A percentile compares a stretch with the other conserved stretches of the same genome.
Conservation (phyloP, 257 asterid species). For the Solanum okadae region DNA sequence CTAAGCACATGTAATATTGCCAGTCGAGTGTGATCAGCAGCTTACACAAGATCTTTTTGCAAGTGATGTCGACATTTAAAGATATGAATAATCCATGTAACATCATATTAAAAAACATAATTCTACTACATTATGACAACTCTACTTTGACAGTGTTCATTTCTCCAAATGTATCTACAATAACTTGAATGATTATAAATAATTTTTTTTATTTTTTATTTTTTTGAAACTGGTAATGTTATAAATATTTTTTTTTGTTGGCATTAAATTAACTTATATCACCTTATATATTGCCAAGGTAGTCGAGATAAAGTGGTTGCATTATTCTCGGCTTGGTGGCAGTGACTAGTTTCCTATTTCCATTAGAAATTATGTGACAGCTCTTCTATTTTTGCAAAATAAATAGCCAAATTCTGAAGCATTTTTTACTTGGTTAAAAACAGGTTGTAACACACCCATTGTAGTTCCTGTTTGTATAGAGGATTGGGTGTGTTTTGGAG, state of each 20-base stretch:
- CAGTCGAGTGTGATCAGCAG: background rate
- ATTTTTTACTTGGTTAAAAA: background rate
- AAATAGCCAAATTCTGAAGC: background rate
- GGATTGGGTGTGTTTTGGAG: background rate
- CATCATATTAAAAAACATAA: background rate
- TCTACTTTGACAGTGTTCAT: background rate
- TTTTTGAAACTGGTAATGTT: too few species aligned
- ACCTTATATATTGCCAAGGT: background rate
- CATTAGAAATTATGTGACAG: background rate
- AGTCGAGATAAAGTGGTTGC: background rate
- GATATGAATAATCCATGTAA: background rate
- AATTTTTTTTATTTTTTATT: background rate
- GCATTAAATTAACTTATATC: background rate
- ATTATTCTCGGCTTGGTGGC: background rate
- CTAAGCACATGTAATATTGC: background rate
- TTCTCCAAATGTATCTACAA: background rate
- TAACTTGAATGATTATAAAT: background rate
- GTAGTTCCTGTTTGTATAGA: background rate
- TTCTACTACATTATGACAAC: background rate
- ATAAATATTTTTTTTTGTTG: background rate
- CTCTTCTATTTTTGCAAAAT: background rate
- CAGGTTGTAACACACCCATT: background rate
- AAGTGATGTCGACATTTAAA: background rate
- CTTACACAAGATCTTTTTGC: background rate
- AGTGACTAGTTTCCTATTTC: background rate